Evolutionary conservation across 805 yeast species (phyloP).

Genomic region (Clavispora vitiphila): DNA sequence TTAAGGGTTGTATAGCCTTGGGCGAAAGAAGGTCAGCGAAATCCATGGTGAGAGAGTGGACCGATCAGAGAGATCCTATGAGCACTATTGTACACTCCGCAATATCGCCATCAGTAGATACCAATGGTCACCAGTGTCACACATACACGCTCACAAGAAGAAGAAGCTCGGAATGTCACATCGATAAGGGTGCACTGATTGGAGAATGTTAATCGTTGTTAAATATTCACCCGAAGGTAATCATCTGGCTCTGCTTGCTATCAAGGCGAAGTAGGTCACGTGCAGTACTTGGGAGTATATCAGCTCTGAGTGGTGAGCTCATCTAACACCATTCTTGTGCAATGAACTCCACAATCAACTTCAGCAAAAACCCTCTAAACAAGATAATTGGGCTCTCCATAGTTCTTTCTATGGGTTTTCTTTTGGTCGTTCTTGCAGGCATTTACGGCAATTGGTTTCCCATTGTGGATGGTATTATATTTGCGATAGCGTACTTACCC

Average conservation of each 20-base stretch:
- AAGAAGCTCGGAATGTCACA: neutral
- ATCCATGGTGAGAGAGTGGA: conserved; percentile 5
- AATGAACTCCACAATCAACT: conserved; percentile 14
- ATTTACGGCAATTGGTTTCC: conserved; percentile 91
- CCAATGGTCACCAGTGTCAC: no score
- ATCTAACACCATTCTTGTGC: no score
- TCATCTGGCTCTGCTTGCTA: no score
- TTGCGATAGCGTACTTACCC: conserved; percentile 38
- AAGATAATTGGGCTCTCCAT: conserved; percentile 72
- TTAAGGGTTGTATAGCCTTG: conserved; percentile 3
- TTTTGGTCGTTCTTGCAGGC: conserved; percentile 81
- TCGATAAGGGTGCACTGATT: no score
- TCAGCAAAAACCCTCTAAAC: conserved; percentile 53
- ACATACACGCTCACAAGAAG: neutral
- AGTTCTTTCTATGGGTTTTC: conserved; percentile 83
- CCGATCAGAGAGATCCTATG: neutral
- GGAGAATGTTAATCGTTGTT: no score
- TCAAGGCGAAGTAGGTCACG: neutral
- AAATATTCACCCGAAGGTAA: no score
- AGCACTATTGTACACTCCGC: neutral
- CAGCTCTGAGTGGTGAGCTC: neutral
- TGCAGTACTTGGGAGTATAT: neutral
- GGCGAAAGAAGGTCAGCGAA: conserved; percentile 11
- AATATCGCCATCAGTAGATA: no score
- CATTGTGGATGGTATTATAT: conserved; percentile 51